phyloP scores from a whole-genome alignment of 2,329 filamentous ascomycete species.

The Neofusicoccum ribis region DNA sequence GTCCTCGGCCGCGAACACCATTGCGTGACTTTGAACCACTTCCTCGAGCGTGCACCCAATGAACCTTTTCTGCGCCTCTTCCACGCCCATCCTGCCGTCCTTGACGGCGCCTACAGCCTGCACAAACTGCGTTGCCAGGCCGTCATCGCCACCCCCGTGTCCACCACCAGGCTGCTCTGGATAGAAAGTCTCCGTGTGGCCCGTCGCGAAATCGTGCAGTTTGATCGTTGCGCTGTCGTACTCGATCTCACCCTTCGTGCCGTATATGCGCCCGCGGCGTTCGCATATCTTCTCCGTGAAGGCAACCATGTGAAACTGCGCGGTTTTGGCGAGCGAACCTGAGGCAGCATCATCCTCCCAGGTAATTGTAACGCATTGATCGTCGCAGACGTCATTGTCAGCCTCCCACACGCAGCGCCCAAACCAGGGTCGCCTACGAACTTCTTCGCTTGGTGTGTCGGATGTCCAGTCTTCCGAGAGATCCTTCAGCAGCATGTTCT shows the following conservation, averaged over 20 bases:
- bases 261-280: slow-evolving; percentile 82
- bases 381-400: slow-evolving; percentile 91
- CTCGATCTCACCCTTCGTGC: slow-evolving; percentile 79
- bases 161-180: slow-evolving; percentile 62
- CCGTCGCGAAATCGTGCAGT: slow-evolving; percentile 69
- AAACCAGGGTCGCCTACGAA: slow-evolving; percentile 66
- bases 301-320: slow-evolving; percentile 91
- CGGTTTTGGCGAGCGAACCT: slow-evolving; percentile 71
- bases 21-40: slow-evolving; percentile 81
- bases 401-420: slow-evolving; percentile 93
- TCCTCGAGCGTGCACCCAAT: slow-evolving; percentile 86
- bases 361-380: slow-evolving; percentile 82
- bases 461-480: slow-evolving; percentile 59
- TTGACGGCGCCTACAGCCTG: slow-evolving; percentile 78
- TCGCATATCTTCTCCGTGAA: slow-evolving; percentile 86
- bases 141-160: slow-evolving; percentile 78
- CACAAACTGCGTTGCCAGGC: slow-evolving; percentile 80
- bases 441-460: slow-evolving; percentile 52
- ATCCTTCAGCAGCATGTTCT: slow-evolving; percentile 49
- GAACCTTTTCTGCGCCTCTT: slow-evolving; percentile 70
- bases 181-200: slow-evolving; percentile 56
- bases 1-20: slow-evolving; percentile 93
- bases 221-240: slow-evolving; percentile 79
- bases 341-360: slow-evolving; percentile 70
- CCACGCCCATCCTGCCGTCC: slow-evolving; percentile 64